Evolutionary conservation across 306 rosid species (phyloP), one percentile per base, ranked within the genome.

Genomic region (Mimosa pudica): DNA sequence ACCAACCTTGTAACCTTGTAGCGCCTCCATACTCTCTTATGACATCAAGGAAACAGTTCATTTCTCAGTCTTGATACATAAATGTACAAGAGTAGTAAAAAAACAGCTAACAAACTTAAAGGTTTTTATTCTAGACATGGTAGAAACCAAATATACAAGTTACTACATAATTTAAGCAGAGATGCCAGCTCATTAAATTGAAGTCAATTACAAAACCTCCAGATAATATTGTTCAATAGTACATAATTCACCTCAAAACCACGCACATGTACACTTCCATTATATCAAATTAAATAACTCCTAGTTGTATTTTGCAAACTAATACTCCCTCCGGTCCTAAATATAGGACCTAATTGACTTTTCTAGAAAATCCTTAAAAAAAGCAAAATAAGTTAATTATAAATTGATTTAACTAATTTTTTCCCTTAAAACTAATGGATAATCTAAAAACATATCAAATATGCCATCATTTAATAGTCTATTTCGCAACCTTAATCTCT

Each of bases 1-100:
- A 64, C 92, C 80, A 45, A 74, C 80, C 79, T 87, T 35, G 87
- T 80, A 75, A 75, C 92, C 85, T 82, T 85, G 84, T 77, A 89
- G 80, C 97, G 84, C 90, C 93, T 92, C 98, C 97, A 94, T 38
- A 92, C 95, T 85, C 95, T 92, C 98, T 94, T 78, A 42, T 48
- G 71, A 71, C 60, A 73, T 77, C 42, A 82, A 82, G 46, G 77
- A 58, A 58, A 42, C 5, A 52, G 20, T n/a, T 77, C 62, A 71
- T 55, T 78, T 83, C 66, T 51, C 77, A 49, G 17, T 54, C 76
- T 75, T 36, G 75, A 74, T 36, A 65, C 45, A 73, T 16, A 64
- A 38, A 70, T 36, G 48, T 13, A 13, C 83, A 61, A 36, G 78
- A 74, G 49, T 70, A 68, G 67, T 70, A 62, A 17, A 60, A 76